phyloP scores from a whole-genome alignment of 306 rosid genomes.

The Quercus bicolor region DNA sequence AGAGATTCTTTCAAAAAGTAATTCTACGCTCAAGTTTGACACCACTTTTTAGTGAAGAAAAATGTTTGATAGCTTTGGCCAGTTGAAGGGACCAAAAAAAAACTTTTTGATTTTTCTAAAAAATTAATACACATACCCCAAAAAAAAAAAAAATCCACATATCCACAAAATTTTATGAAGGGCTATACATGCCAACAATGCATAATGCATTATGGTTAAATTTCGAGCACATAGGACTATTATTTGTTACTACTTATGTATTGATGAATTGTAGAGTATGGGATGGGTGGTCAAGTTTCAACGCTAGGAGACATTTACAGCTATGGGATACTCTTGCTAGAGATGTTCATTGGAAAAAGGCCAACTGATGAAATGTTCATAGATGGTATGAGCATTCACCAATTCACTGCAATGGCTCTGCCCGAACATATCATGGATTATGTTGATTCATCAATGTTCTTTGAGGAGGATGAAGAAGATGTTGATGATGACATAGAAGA shows the following conservation, averaged over 20 bases:
- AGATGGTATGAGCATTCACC: slow-evolving; percentile 27
- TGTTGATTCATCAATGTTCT: neutral
- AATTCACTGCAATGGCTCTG: slow-evolving; percentile 19
- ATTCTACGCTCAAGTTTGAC: too few relatives aligned
- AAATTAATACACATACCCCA: too few relatives aligned
- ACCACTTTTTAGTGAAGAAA: too few relatives aligned
- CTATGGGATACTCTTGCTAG: slow-evolving; percentile 33
- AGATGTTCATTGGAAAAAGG: slow-evolving; percentile 42
- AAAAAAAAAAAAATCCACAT: too few relatives aligned
- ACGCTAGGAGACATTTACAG: slow-evolving; percentile 35
- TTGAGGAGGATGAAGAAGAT: slow-evolving; percentile 10
- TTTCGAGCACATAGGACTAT: neutral
- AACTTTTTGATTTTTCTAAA: too few relatives aligned
- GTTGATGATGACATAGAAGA: slow-evolving; percentile 17
- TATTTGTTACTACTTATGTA: neutral
- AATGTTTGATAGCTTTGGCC: too few relatives aligned
- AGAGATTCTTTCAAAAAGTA: neutral
- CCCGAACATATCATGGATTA: neutral
- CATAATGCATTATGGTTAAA: neutral
- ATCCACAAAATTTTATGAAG: too few relatives aligned
- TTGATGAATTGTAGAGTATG: slow-evolving; percentile 32
- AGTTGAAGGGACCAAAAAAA: too few relatives aligned
- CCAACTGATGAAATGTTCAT: slow-evolving; percentile 36
- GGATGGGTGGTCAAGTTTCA: slow-evolving; percentile 25
- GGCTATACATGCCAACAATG: too few relatives aligned